Evolutionary conservation across 2,329 filamentous ascomycete species (phyloP).

Genomic region (Aureobasidium namibiae): DNA sequence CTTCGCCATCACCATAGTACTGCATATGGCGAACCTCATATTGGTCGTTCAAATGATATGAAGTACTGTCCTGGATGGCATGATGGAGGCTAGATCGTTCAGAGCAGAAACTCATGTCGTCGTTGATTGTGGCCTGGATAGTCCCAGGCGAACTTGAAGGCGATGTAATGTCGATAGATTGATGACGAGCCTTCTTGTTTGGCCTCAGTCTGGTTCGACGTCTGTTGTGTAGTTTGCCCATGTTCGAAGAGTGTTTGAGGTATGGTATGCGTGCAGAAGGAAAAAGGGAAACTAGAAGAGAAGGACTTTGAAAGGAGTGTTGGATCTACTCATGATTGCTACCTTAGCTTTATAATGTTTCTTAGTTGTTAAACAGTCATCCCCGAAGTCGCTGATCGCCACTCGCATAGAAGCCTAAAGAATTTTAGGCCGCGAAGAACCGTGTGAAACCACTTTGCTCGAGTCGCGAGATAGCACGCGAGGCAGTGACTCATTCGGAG

Average conservation of each 20-base stretch:
- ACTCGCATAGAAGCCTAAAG: not conserved
- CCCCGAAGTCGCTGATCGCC: conserved; percentile 5
- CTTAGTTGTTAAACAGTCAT: not conserved
- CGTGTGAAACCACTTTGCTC: not conserved
- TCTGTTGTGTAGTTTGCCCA: conserved; percentile 38
- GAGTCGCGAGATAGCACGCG: not conserved
- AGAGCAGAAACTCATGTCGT: not conserved
- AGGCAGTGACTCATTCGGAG: not conserved
- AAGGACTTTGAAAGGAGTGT: not conserved
- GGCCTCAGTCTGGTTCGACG: conserved; percentile 36
- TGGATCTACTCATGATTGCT: not conserved
- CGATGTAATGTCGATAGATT: not conserved
- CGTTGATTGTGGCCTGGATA: not conserved
- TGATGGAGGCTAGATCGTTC: not conserved
- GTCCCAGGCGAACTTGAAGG: not conserved
- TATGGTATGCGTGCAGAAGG: not conserved
- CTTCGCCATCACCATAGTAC: conserved; percentile 33
- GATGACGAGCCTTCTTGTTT: not conserved
- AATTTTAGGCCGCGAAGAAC: not conserved
- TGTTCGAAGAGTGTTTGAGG: conserved; percentile 15
- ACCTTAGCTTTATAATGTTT: not conserved
- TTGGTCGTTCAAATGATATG: not conserved
- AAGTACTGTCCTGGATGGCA: not conserved
- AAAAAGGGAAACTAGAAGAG: not conserved
- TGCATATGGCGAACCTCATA: conserved; percentile 24